phyloP scores from a whole-genome alignment of 306 rosid genomes.

The Arachis stenosperma region DNA sequence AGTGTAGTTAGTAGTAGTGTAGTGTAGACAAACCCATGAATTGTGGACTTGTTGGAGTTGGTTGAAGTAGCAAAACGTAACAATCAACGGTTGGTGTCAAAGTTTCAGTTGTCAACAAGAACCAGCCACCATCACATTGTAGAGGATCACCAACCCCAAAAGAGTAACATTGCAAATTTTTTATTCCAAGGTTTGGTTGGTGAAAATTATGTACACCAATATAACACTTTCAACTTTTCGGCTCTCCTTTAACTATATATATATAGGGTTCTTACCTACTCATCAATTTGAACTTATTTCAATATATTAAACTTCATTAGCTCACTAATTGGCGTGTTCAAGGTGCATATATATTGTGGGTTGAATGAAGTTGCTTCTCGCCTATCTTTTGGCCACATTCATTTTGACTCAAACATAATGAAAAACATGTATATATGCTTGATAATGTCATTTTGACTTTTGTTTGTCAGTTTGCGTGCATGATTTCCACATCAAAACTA shows the following conservation, averaged over 20 bases:
- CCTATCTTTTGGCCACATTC: slow-evolving; percentile 13
- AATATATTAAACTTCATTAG: neutral
- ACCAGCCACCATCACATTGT: slow-evolving; percentile 20
- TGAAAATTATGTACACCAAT: slow-evolving; percentile 34
- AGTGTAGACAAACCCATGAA: neutral
- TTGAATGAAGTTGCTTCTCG: neutral
- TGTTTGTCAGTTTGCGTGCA: slow-evolving; percentile 1
- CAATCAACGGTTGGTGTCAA: slow-evolving; percentile 36
- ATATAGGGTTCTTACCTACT: slow-evolving; percentile 18
- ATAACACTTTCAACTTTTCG: slow-evolving; percentile 26
- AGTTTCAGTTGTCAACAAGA: neutral
- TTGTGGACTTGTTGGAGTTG: slow-evolving; percentile 4
- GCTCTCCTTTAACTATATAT: neutral
- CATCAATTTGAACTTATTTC: neutral
- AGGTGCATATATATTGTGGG: slow-evolving; percentile 4
- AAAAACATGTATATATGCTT: neutral
- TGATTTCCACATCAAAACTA: slow-evolving; percentile 21
- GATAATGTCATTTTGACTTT: slow-evolving; percentile 10
- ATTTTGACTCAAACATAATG: slow-evolving; percentile 26
- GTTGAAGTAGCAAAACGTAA: slow-evolving; percentile 44
- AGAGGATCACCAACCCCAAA: slow-evolving; percentile 35
- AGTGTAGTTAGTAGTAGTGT: too few species aligned
- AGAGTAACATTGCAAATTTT: neutral
- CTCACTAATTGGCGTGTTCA: neutral
- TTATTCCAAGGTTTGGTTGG: slow-evolving; percentile 38